These are phyloP conservation scores for Cercophora sp. DNA, from an alignment of 495 filamentous ascomycete species.

Conservation along the genomic window DNA sequence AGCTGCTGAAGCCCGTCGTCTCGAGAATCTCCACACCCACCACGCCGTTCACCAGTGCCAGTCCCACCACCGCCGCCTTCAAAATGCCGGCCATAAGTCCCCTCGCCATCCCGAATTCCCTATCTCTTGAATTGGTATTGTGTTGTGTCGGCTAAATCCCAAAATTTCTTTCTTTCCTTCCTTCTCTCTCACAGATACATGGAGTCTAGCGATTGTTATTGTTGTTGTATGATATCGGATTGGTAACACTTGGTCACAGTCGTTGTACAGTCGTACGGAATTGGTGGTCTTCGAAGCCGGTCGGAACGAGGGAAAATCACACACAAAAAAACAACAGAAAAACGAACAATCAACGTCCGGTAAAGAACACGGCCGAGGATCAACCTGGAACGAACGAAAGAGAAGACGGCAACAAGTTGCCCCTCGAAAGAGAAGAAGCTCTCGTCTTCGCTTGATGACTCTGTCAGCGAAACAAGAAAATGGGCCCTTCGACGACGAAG, in stretches of 20 bases:
- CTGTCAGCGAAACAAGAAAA: conserved; percentile 14
- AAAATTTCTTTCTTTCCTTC: not conserved
- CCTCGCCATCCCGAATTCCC: conserved; percentile 9
- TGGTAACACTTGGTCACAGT: not conserved
- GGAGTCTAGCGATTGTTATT: not conserved
- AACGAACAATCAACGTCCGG: conserved; percentile 26
- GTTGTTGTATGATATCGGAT: not conserved
- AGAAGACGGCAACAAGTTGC: conserved; percentile 21
- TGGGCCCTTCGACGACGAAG: conserved; percentile 7
- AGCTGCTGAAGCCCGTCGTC: conserved; percentile 76
- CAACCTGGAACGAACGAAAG: conserved; percentile 49
- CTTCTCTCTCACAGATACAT: not conserved
- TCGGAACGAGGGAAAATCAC: conserved; percentile 12
- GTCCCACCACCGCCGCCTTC: conserved; percentile 33
- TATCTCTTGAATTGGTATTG: not conserved
- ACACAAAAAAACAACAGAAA: conserved; percentile 14
- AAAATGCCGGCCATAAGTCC: conserved; percentile 25
- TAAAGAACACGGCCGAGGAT: conserved; percentile 41
- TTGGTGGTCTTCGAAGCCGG: conserved; percentile 25
- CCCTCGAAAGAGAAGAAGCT: conserved; percentile 10
- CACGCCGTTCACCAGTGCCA: conserved; percentile 34
- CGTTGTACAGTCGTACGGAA: not conserved
- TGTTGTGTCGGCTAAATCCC: not conserved
- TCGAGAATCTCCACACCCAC: conserved; percentile 66
- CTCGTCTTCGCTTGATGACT: not conserved